Base-by-base conservation (phyloP, 371 early-diverging fungal species). In the Circinella minor region DNA sequence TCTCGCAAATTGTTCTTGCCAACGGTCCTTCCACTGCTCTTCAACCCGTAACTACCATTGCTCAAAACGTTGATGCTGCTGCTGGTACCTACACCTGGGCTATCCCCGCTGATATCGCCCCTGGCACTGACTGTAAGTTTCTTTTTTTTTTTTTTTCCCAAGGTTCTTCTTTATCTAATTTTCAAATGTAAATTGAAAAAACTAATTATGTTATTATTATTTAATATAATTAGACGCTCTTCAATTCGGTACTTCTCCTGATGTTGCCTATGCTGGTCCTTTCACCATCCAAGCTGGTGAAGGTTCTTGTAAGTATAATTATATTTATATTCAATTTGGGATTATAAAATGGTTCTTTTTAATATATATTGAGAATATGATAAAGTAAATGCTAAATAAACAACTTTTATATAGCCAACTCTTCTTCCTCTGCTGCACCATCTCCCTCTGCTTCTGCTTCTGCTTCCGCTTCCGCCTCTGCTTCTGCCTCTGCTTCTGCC, bases 91-190 rank as follows among this genome's bases (percentile, higher is more conserved):
- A 78, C 66, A 64, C 70, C 59, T 85, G 85, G 85, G 69, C 64
- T 39, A 68, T 85, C 51, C 80, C 80, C 54, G 74, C 80, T 14
- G 61, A 61, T 48, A 37, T 76, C 36, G 18, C 77, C 14, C 68
- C 79, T 46, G 85, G 80, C 51, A 71, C 38, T 55, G 76, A 77
- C 63, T 85, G 85, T 85, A 80, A 82, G 85, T 80, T 11, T 15
- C 37, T 49, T 0, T 39, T 20, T 17, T 1, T 61, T 14, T 6
- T 61, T 61, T 61, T n/a, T 37, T 61, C 34, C 36, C 61, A 34
- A 27, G 36, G 47, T 11, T 15, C 47, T 11, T 15, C 47, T 47
- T 9, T 47, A 47, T 18, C 20, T n/a, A 20, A 18, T 18, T 48
- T 10, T 17, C 17, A 55, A 63, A 70, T 27, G 27, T 27, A 27